Percentiles rank a stretch among this genome's conserved stretches.
Evolutionary conservation across 495 filamentous ascomycete genomes (phyloP).

Genomic region (Penicillium canescens): DNA sequence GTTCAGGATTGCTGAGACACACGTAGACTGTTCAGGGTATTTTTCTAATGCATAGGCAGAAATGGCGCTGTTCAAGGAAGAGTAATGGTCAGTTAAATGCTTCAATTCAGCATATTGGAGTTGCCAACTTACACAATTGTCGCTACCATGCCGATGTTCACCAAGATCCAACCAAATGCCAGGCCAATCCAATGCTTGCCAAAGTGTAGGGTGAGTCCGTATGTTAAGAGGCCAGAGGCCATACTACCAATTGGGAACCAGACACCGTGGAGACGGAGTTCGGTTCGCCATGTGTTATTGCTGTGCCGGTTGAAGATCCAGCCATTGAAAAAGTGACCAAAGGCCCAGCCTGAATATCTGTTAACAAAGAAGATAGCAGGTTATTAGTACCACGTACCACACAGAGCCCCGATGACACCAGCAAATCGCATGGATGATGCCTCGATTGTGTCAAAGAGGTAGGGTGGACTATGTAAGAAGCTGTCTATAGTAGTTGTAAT

Average conservation of each 20-base stretch:
- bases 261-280: conserved; percentile 39
- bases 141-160: conserved; percentile 38
- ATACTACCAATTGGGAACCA: conserved; percentile 35
- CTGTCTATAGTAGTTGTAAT: conserved; percentile 41
- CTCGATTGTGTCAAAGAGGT: conserved; percentile 35
- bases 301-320: conserved; percentile 35
- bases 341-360: conserved; percentile 23
- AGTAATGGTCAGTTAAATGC: not conserved
- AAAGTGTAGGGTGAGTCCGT: conserved; percentile 37
- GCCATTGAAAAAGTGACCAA: conserved; percentile 38
- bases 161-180: conserved; percentile 43
- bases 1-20: conserved; percentile 44
- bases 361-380: not conserved
- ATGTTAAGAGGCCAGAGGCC: conserved; percentile 33
- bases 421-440: conserved; percentile 43
- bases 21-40: conserved; percentile 42
- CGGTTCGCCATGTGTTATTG: conserved; percentile 24
- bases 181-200: conserved; percentile 40
- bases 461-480: conserved; percentile 39
- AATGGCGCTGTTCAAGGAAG: conserved; percentile 26
- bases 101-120: not conserved
- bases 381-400: conserved; percentile 20
- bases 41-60: conserved; percentile 43
- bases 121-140: conserved; percentile 32
- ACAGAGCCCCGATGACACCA: conserved; percentile 33